Evolutionary conservation across 176 grass and related monocot species (phyloP), one percentile per base, ranked within the genome.

Genomic region (Bothriochloa decipiens): DNA sequence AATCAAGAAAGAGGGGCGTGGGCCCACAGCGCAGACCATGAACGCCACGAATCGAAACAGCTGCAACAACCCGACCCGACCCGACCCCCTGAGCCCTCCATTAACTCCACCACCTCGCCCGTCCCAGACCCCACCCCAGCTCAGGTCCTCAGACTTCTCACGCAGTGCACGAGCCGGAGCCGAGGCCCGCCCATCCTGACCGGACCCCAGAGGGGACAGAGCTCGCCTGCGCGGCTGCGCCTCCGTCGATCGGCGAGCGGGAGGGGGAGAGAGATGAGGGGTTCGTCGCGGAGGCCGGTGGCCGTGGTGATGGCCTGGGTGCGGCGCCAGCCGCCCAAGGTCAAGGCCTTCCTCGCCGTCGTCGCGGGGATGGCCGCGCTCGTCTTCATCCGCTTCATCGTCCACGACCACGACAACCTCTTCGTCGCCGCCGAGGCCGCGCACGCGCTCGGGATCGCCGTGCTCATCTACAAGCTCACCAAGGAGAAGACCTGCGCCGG

Each of bases 401-500:
- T 99, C 41, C 91, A 99, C 83, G 96, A 99, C 89, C 96, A 99
- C 82, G 93, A 99, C 85, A 99, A 99, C 87, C 86, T 99, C 49
- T 99, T 99, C 87, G 91, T 92, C 47, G 96, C 93, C 62, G 87
- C 96, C 17, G 96, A 99, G 93, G 93, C 96, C 18, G 96, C 82
- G 27, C 96, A 99, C 70, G 90, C 91, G 5, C 33, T 96, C 55
- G 91, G 96, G 37, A 91, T 99, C 84, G 87, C 27, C 36, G 90
- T 99, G 70, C 91, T 99, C 67, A 88, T 99, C 78, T 96, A 99
- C 81, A 99, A 99, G 87, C 91, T 99, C 75, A 99, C 89, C 63
- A 99, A 99, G 86, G 96, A 99, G 86, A 96, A 83, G 88, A 99
- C 96, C 29, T 99, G 96, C 84, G 91, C 93, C n/a, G 96, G 96